phyloP scores from a whole-genome alignment of 345 rosid genomes.

The Cardamine chenopodiifolia region DNA sequence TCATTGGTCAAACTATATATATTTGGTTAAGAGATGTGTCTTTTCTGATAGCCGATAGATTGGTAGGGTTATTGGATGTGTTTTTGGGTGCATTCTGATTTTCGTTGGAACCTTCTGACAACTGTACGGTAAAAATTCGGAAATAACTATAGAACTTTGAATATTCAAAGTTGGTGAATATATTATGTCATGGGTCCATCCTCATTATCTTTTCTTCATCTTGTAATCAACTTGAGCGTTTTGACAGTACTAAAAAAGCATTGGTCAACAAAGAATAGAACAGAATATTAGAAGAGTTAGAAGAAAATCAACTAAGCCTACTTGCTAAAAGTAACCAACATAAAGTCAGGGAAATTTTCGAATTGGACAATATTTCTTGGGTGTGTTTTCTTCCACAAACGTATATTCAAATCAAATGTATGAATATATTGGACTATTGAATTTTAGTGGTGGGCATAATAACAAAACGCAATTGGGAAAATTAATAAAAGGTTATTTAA shows the following conservation, averaged over 20 bases:
- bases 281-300: conserved; percentile 9
- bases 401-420: conserved; percentile 28
- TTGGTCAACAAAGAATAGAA: conserved; percentile 26
- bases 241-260: conserved; percentile 30
- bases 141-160: conserved; percentile 26
- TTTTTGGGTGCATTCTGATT: conserved; percentile 3
- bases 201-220: conserved; percentile 32
- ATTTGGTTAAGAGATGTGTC: not conserved
- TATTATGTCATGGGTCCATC: conserved; percentile 40
- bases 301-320: conserved; percentile 19
- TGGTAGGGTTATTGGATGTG: not conserved
- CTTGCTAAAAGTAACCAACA: conserved; percentile 26
- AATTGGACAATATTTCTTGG: not conserved
- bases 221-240: conserved; percentile 40
- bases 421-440: conserved; percentile 29
- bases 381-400: conserved; percentile 32
- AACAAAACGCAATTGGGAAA: conserved; percentile 38
- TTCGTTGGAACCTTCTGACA: conserved; percentile 18
- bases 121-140: not conserved
- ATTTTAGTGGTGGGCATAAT: conserved; percentile 41
- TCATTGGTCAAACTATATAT: not conserved
- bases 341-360: conserved; percentile 18
- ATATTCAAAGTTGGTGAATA: conserved; percentile 35
- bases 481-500: conserved; percentile 35
- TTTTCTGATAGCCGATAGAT: no score